phyloP scores from a whole-genome alignment of 2,329 filamentous ascomycete species.

The Cephalotrichum gorgonifer region DNA sequence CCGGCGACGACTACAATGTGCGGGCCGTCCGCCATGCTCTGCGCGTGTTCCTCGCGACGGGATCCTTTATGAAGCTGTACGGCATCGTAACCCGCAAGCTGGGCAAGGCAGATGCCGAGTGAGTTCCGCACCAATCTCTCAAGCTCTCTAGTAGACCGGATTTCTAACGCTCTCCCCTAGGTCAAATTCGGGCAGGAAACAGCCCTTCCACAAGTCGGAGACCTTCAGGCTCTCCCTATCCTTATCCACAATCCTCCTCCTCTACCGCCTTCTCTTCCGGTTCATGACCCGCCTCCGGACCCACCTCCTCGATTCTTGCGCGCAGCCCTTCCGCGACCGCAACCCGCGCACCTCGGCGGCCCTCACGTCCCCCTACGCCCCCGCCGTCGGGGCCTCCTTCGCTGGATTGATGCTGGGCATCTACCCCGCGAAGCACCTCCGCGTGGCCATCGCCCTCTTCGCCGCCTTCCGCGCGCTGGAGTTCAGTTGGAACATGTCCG shows the following conservation, averaged over 20 bases:
- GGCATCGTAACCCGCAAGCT: slow-evolving; percentile 40
- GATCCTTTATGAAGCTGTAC: slow-evolving; percentile 53
- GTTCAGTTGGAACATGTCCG: slow-evolving; percentile 74
- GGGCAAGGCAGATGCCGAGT: slow-evolving; percentile 29
- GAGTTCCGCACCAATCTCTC: slow-evolving; percentile 16
- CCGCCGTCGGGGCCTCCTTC: slow-evolving; percentile 80
- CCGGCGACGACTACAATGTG: slow-evolving; percentile 55
- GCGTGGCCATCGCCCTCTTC: slow-evolving; percentile 75
- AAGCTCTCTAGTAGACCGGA: not conserved
- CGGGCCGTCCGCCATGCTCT: slow-evolving; percentile 51
- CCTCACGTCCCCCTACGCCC: slow-evolving; percentile 74
- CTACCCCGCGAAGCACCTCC: slow-evolving; percentile 53
- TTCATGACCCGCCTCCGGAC: slow-evolving; percentile 74
- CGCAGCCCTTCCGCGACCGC: slow-evolving; percentile 67
- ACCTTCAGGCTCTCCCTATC: slow-evolving; percentile 72
- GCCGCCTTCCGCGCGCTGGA: slow-evolving; percentile 72
- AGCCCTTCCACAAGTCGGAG: slow-evolving; percentile 51
- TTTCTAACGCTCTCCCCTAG: slow-evolving; percentile 10
- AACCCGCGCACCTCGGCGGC: slow-evolving; percentile 68
- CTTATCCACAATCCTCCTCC: slow-evolving; percentile 72
- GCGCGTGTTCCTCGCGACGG: slow-evolving; percentile 31
- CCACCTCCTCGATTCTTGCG: slow-evolving; percentile 70
- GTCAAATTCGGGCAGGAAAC: slow-evolving; percentile 27
- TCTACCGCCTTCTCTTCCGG: slow-evolving; percentile 81
- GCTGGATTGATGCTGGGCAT: slow-evolving; percentile 77